Conservation (phyloP, 768 basidiomycete species). For the Tylopilus cervinicoccineus region DNA sequence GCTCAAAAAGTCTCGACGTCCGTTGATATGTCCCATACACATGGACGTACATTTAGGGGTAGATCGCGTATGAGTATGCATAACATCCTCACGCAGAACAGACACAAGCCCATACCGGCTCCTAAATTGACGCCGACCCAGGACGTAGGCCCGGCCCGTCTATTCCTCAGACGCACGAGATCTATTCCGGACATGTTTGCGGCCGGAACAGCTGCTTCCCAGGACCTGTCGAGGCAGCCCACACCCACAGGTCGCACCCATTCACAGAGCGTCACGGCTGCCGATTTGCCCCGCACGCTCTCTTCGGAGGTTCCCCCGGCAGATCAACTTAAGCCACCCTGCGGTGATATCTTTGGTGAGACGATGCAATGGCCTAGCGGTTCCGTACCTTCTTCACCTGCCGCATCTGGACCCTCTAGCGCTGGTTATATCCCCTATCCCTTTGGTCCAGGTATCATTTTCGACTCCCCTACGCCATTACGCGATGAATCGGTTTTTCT, state of each 20-base stretch:
- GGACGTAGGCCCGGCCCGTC: conserved; percentile 39
- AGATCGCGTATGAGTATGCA: conserved; percentile 71
- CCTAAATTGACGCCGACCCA: conserved; percentile 27
- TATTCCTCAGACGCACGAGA: conserved; percentile 61
- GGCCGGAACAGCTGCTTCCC: conserved; percentile 27
- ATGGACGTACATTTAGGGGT: conserved; percentile 38
- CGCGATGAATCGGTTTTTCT: conserved; percentile 40
- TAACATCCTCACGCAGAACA: conserved; percentile 44
- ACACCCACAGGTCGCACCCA: conserved; percentile 54
- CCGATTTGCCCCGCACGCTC: conserved; percentile 50
- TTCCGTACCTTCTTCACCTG: conserved; percentile 35
- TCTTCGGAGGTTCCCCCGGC: conserved; percentile 20
- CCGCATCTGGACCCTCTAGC: conserved; percentile 18
- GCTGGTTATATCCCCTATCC: conserved; percentile 43
- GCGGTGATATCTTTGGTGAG: conserved; percentile 57
- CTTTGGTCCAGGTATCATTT: conserved; percentile 60
- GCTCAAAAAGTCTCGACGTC: conserved; percentile 31
- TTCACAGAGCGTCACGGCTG: conserved; percentile 75
- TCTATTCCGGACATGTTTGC: conserved; percentile 62
- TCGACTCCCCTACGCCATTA: conserved; percentile 55
- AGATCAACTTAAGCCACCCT: conserved; percentile 26
- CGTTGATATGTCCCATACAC: conserved; percentile 36
- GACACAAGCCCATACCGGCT: conserved; percentile 40
- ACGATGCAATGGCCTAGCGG: conserved; percentile 56
- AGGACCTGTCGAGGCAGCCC: conserved; percentile 28